These are phyloP conservation scores for Chenopodium suecicum DNA, from an alignment of 148 eudicot genomes.

Conservation along the genomic window DNA sequence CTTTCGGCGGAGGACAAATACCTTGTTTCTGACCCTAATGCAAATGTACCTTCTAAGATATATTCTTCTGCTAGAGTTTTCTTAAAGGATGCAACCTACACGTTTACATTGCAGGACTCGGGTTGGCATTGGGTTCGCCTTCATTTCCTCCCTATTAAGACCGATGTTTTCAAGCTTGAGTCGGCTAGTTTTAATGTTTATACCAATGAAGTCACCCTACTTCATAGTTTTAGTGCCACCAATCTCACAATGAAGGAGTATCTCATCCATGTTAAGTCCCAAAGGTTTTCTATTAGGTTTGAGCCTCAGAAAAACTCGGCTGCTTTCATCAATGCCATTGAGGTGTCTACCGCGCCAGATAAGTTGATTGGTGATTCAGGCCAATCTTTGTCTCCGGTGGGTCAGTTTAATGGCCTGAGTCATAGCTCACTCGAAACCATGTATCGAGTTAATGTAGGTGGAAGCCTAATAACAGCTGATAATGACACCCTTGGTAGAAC, in stretches of 20 bases:
- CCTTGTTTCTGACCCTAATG: conserved; percentile 37
- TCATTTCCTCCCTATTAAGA: conserved; percentile 55
- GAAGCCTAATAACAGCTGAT: conserved; percentile 36
- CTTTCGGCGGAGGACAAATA: conserved; percentile 44
- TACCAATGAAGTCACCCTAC: conserved; percentile 50
- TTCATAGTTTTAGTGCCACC: conserved; percentile 42
- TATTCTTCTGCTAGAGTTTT: conserved; percentile 67
- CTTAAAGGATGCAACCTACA: conserved; percentile 55
- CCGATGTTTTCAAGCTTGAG: conserved; percentile 47
- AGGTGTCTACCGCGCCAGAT: conserved; percentile 72
- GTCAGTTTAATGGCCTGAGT: conserved; percentile 36
- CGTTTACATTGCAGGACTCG: conserved; percentile 52
- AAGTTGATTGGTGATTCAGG: conserved; percentile 42
- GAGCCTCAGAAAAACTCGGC: conserved; percentile 43
- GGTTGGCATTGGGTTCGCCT: conserved; percentile 96
- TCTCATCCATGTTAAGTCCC: conserved; percentile 49
- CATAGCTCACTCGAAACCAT: conserved; percentile 42
- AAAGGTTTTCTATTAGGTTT: conserved; percentile 46
- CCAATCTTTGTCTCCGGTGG: conserved; percentile 49
- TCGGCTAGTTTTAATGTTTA: conserved; percentile 56
- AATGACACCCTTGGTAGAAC: conserved; percentile 68
- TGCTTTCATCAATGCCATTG: conserved; percentile 72
- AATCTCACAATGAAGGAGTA: conserved; percentile 48
- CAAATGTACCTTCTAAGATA: conserved; percentile 46
- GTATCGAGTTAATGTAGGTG: conserved; percentile 69